These are phyloP conservation scores for Carex myosuroides DNA, from an alignment of 176 grass and related monocot species.

Conservation along the genomic window DNA sequence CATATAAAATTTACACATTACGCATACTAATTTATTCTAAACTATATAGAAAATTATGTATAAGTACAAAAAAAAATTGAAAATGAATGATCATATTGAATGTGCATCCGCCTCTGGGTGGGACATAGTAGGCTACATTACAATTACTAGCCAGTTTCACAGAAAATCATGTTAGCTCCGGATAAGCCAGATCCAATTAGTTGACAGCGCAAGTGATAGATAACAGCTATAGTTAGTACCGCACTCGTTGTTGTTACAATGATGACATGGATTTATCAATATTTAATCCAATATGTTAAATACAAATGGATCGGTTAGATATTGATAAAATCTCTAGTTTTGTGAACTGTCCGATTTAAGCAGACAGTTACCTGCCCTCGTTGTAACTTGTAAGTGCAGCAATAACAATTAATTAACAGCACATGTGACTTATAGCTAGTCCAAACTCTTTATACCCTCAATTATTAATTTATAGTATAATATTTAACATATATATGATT, in stretches of 20 bases:
- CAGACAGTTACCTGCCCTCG: neutral
- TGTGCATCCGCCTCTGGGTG: too few species aligned
- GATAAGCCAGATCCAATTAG: neutral
- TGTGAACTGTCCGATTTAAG: constrained; percentile 2
- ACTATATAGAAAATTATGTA: too few species aligned
- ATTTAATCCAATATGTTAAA: neutral
- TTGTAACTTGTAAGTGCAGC: neutral
- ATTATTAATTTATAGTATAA: too few species aligned
- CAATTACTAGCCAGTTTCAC: neutral
- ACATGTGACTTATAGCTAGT: too few species aligned
- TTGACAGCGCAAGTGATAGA: neutral
- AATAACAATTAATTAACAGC: too few species aligned
- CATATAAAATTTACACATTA: too few species aligned
- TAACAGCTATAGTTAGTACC: neutral
- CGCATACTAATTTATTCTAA: too few species aligned
- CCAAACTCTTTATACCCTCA: too few species aligned
- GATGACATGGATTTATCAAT: neutral
- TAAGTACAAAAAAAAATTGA: too few species aligned
- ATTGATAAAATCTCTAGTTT: neutral
- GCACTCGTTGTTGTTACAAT: neutral
- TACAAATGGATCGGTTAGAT: neutral
- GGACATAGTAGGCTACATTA: neutral
- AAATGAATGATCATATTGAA: too few species aligned
- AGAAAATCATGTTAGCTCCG: neutral
- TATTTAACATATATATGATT: neutral